Evolutionary conservation across 495 filamentous ascomycete species (phyloP).

Genomic region (Penicillium cataractarum): DNA sequence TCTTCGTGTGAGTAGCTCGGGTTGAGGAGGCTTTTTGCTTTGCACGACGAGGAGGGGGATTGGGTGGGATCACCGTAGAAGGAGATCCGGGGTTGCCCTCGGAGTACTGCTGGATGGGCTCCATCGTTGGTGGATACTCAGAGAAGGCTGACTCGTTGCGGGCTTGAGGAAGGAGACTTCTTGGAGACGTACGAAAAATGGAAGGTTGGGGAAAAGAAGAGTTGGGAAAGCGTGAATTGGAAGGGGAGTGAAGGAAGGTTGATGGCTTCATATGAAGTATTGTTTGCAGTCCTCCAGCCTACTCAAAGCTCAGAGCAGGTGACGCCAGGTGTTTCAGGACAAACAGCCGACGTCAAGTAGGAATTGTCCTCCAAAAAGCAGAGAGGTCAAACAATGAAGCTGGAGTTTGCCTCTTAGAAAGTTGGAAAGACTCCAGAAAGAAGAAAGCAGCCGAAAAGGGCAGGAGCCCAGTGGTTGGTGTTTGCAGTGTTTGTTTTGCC

Average conservation of each 20-base stretch:
- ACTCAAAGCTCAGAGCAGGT: no score
- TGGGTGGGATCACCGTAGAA: background rate
- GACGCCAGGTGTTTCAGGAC: background rate
- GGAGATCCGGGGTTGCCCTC: background rate
- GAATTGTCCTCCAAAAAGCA: background rate
- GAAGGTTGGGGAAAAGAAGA: background rate
- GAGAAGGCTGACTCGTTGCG: background rate
- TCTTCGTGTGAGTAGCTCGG: background rate
- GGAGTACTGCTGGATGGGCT: background rate
- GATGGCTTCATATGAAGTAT: background rate
- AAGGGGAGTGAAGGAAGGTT: background rate
- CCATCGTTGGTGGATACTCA: background rate
- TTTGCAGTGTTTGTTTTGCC: constrained; percentile 8
- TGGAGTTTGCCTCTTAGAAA: background rate
- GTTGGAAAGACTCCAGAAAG: background rate
- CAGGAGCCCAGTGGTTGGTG: background rate
- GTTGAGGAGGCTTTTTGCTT: background rate
- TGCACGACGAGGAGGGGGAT: background rate
- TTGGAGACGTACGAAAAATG: background rate
- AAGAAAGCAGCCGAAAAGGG: background rate
- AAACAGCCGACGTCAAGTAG: background rate
- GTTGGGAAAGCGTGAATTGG: background rate
- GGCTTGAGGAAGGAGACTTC: background rate
- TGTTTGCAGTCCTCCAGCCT: background rate
- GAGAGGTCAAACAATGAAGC: background rate